Percentiles rank a stretch among this genome's conserved stretches.
phyloP scores from a whole-genome alignment of 2,329 filamentous ascomycete genomes.

The Pyrenochaeta sp. region DNA sequence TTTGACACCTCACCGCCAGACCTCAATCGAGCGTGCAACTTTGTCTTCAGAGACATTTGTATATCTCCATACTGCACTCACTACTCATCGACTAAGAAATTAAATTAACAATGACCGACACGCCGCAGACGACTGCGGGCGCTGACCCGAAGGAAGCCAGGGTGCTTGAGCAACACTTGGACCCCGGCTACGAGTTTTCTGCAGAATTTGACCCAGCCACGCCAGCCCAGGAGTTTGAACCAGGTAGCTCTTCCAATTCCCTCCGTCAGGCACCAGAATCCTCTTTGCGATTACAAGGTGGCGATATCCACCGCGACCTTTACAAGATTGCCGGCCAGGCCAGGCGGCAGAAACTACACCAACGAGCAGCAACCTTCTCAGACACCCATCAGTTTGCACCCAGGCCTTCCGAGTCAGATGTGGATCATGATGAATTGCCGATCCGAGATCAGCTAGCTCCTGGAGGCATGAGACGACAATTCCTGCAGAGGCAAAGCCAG shows the following conservation, averaged over 20 bases:
- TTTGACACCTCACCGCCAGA: conserved; percentile 26
- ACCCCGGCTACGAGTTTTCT: conserved; percentile 51
- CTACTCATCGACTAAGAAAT: conserved; percentile 2
- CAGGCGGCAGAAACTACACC: conserved; percentile 54
- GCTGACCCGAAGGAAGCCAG: conserved; percentile 42
- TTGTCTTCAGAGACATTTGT: not conserved
- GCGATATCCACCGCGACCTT: conserved; percentile 80
- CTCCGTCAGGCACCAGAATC: conserved; percentile 59
- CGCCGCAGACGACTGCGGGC: conserved; percentile 36
- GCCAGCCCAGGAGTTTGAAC: conserved; percentile 30
- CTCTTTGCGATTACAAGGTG: conserved; percentile 76
- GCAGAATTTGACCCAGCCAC: conserved; percentile 52
- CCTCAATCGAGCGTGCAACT: conserved; percentile 11
- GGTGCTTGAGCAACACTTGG: conserved; percentile 54
- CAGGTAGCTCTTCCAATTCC: conserved; percentile 34
- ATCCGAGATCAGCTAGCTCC: conserved; percentile 58
- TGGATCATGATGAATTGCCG: conserved; percentile 49
- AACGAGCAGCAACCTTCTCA: conserved; percentile 74
- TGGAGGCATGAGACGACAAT: conserved; percentile 64
- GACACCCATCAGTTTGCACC: conserved; percentile 51
- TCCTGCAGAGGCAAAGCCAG: conserved; percentile 54
- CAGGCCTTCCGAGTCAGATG: conserved; percentile 28
- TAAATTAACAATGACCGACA: conserved; percentile 35
- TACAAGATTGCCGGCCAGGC: conserved; percentile 74
- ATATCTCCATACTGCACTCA: not conserved